These are phyloP conservation scores for Dryadomyces quercivorus DNA, from an alignment of 2,329 filamentous ascomycete species.

Conservation along the genomic window DNA sequence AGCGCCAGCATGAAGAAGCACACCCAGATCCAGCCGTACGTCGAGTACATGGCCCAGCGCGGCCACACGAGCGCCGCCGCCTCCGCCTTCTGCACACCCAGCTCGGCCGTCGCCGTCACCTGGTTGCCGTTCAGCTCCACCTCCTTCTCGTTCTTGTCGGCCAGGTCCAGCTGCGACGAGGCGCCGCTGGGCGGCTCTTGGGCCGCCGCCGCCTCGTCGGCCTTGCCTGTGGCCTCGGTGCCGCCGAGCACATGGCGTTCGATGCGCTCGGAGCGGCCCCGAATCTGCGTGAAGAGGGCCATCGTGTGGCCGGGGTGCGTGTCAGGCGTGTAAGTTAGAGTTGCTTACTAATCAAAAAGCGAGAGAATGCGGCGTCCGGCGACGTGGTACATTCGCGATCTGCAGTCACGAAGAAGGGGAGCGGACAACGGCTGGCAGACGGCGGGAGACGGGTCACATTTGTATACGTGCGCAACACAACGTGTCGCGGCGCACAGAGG, in stretches of 20 bases:
- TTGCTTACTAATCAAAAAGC: too few species aligned
- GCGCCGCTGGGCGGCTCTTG: background rate
- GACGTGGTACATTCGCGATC: too few species aligned
- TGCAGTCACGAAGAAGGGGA: too few species aligned
- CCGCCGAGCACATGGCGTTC: background rate
- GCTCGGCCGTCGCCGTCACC: slow-evolving; percentile 20
- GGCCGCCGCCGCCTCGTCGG: background rate
- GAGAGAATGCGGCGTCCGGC: too few species aligned
- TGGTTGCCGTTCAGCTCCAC: slow-evolving; percentile 4
- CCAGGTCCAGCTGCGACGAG: background rate
- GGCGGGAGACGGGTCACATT: too few species aligned
- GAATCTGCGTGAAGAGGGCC: background rate
- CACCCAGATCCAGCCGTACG: slow-evolving; percentile 24
- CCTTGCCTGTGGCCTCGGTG: background rate
- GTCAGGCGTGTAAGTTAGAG: too few species aligned
- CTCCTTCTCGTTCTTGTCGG: slow-evolving; percentile 9
- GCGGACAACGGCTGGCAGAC: too few species aligned
- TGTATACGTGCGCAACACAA: too few species aligned
- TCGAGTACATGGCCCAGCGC: slow-evolving; percentile 22
- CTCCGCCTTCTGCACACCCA: slow-evolving; percentile 35
- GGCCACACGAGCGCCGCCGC: slow-evolving; percentile 33
- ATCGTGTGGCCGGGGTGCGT: too few species aligned
- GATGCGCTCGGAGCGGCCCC: background rate
- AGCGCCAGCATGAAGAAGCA: slow-evolving; percentile 26
- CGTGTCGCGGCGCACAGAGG: too few species aligned